These are phyloP conservation scores for Coprinellus aureogranulatus DNA, from an alignment of 768 basidiomycete species.

Conservation along the genomic window DNA sequence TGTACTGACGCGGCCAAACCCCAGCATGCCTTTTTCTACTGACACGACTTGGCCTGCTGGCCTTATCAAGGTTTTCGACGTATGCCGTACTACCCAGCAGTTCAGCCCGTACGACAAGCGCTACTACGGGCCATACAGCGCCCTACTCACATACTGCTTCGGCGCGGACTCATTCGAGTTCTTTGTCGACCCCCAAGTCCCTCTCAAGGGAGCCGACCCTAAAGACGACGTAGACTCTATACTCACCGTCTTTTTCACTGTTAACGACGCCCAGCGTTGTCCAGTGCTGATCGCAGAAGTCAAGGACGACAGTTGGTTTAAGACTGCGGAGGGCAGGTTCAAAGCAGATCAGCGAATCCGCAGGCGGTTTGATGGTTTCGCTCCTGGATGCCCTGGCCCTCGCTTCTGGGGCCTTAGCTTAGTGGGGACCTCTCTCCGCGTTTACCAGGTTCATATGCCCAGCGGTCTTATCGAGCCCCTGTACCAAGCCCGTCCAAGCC, in stretches of 20 bases:
- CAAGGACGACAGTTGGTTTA: conserved; percentile 29
- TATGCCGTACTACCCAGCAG: conserved; percentile 19
- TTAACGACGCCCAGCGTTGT: conserved; percentile 23
- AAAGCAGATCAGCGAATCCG: conserved; percentile 32
- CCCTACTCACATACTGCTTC: conserved; percentile 35
- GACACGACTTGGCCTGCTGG: conserved; percentile 25
- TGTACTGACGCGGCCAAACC: too few relatives aligned
- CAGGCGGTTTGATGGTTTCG: conserved; percentile 25
- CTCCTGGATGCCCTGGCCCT: conserved; percentile 28
- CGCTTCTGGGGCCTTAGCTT: conserved; percentile 32
- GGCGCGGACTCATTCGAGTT: conserved; percentile 24
- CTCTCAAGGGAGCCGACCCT: conserved; percentile 15
- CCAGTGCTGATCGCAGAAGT: conserved; percentile 33
- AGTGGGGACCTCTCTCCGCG: conserved; percentile 34
- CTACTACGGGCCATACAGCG: conserved; percentile 40
- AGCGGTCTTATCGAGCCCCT: conserved; percentile 22
- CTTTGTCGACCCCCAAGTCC: conserved; percentile 30
- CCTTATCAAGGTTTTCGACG: conserved; percentile 29
- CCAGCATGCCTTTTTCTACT: conserved; percentile 14
- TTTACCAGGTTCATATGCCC: conserved; percentile 32
- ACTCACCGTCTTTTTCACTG: conserved; percentile 26
- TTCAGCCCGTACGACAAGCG: conserved; percentile 22
- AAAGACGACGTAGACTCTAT: conserved; percentile 9
- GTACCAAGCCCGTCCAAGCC: conserved; percentile 18
- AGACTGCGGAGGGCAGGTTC: conserved; percentile 23